Percentiles rank a stretch among this genome's conserved stretches.
phyloP scores from a whole-genome alignment of 2,329 filamentous ascomycete genomes.

The Thelonectria rubi region DNA sequence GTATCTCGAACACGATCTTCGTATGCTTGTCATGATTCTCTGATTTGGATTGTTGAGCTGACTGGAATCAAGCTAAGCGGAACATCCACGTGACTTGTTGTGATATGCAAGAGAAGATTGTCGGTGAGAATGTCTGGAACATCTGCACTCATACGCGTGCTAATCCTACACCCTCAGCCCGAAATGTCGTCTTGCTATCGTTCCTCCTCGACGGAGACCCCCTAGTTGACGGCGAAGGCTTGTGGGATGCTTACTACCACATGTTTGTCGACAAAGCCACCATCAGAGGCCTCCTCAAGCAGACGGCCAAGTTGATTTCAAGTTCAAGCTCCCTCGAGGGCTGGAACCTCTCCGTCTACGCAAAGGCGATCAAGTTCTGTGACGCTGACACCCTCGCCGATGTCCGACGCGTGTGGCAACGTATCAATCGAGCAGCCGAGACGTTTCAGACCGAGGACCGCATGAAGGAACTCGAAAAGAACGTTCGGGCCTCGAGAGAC shows the following conservation, averaged over 20 bases:
- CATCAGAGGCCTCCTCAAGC: constrained; percentile 49
- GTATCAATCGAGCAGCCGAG: constrained; percentile 33
- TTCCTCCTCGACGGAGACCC: constrained; percentile 56
- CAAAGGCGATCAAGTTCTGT: constrained; percentile 56
- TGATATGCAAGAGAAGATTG: constrained; percentile 58
- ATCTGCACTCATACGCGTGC: not conserved
- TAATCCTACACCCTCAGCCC: constrained; percentile 49
- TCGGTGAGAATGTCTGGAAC: constrained; percentile 51
- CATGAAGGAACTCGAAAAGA: constrained; percentile 27
- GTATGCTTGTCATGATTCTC: constrained; percentile 28
- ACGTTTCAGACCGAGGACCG: constrained; percentile 23
- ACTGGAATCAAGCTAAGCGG: constrained; percentile 45
- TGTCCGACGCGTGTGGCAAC: constrained; percentile 51
- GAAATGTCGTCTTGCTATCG: constrained; percentile 63
- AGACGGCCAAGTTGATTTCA: constrained; percentile 54
- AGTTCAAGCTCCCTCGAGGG: constrained; percentile 49
- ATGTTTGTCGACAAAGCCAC: constrained; percentile 54
- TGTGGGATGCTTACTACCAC: constrained; percentile 68
- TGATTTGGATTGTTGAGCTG: constrained; percentile 26
- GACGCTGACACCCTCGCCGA: constrained; percentile 56
- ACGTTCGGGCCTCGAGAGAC: constrained; percentile 33
- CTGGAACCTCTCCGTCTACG: constrained; percentile 59
- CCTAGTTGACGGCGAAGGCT: constrained; percentile 36
- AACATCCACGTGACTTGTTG: constrained; percentile 66
- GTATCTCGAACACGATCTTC: constrained; percentile 52